These are phyloP conservation scores for Arthrobotrys iridis DNA, from an alignment of 2,329 filamentous ascomycete genomes.

Conservation along the genomic window DNA sequence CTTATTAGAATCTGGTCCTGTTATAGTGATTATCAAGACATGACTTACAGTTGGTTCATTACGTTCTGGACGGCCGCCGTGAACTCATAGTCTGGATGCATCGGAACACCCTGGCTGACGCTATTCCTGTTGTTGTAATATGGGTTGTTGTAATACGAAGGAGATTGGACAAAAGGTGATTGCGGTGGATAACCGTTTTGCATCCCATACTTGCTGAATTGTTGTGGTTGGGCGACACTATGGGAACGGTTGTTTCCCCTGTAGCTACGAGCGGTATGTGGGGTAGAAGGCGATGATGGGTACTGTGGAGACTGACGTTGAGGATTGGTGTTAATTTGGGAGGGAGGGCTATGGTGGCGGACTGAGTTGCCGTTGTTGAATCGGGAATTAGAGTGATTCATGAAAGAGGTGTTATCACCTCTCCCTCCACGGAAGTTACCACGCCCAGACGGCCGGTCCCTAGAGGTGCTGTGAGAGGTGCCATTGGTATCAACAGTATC, in stretches of 20 bases:
- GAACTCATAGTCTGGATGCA: constrained; percentile 56
- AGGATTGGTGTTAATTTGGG: constrained; percentile 48
- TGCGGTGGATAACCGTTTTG: constrained; percentile 49
- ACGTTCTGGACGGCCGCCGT: constrained; percentile 54
- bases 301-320: constrained; percentile 52
- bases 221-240: constrained; percentile 37
- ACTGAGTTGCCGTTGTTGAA: constrained; percentile 45
- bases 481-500: constrained; percentile 25
- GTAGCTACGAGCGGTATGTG: constrained; percentile 47
- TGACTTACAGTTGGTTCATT: constrained; percentile 57
- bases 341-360: constrained; percentile 51
- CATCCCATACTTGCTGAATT: constrained; percentile 47
- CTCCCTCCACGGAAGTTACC: constrained; percentile 54
- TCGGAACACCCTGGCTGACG: constrained; percentile 39
- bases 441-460: constrained; percentile 47
- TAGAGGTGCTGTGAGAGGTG: constrained; percentile 13
- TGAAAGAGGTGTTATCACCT: constrained; percentile 47
- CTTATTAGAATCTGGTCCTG: background rate
- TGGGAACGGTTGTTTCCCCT: constrained; percentile 39
- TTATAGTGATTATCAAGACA: background rate
- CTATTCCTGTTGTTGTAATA: constrained; percentile 43
- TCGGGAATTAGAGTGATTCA: constrained; percentile 43
- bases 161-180: constrained; percentile 45
- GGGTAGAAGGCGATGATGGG: constrained; percentile 47
- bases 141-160: constrained; percentile 43